Percentiles rank a stretch among this genome's conserved stretches.
These are phyloP conservation scores for Scheffersomyces illinoinensis DNA, from an alignment of 1,139 yeast genomes.

Conservation along the genomic window DNA sequence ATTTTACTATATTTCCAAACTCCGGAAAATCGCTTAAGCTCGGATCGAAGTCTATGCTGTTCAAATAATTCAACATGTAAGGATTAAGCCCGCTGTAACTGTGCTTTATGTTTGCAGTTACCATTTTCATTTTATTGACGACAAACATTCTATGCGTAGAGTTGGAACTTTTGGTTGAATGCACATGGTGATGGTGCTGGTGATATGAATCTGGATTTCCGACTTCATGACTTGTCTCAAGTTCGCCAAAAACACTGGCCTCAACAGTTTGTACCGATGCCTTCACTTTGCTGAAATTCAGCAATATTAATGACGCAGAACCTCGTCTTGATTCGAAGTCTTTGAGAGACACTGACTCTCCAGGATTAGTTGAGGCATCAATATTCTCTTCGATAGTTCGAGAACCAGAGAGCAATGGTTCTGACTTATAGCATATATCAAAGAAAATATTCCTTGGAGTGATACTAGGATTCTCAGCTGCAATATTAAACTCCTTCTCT, in stretches of 20 bases:
- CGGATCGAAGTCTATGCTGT: slow-evolving; percentile 55
- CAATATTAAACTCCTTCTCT: slow-evolving; percentile 14
- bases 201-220: slow-evolving; percentile 1
- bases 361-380: slow-evolving; percentile 14
- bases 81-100: slow-evolving; percentile 71
- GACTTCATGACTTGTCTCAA: slow-evolving; percentile 35
- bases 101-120: slow-evolving; percentile 44
- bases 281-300: slow-evolving; percentile 31
- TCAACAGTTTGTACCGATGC: slow-evolving; percentile 60
- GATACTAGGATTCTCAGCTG: slow-evolving; percentile 13
- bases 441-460: slow-evolving; percentile 68
- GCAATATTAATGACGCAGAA: slow-evolving; percentile 30
- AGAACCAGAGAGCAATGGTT: slow-evolving; percentile 24
- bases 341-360: slow-evolving; percentile 18
- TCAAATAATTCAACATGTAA: slow-evolving; percentile 58
- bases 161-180: slow-evolving; percentile 11
- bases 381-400: slow-evolving; percentile 21
- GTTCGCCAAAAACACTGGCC: slow-evolving; percentile 64
- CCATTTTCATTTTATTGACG: slow-evolving; percentile 34
- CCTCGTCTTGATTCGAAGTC: slow-evolving; percentile 16
- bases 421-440: slow-evolving; percentile 55
- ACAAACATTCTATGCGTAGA: slow-evolving; percentile 35
- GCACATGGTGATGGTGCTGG: slow-evolving; percentile 17
- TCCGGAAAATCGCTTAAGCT: slow-evolving; percentile 63
- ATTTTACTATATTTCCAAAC: slow-evolving; percentile 49